Evolutionary conservation across 2,329 filamentous ascomycete genomes (phyloP), one percentile per base, ranked within the genome.

Genomic region (Dendrostoma leiphaemia): DNA sequence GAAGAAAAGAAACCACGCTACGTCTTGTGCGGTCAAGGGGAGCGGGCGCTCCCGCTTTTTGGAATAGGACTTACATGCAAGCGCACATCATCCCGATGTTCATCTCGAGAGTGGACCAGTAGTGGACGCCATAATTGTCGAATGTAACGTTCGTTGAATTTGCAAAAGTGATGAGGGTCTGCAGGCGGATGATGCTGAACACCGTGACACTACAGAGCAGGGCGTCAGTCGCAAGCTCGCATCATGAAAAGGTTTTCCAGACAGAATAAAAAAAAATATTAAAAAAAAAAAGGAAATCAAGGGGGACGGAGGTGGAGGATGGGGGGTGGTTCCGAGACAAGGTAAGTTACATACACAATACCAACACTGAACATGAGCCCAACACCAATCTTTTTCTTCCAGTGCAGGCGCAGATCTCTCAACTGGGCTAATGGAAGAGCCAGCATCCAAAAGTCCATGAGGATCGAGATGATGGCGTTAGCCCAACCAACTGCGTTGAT

Each of bases 281-380:
- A 15, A 32, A 15, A 10, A 12, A n/a, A n/a, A n/a, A n/a, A n/a
- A n/a, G n/a, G n/a, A n/a, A n/a, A n/a, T n/a, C n/a, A n/a, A 41
- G 10, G 23, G 29, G 29, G 8, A 32, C 29, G 29, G 6, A 40
- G 23, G 12, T 19, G 37, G 15, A 9, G 37, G 15, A 4, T 17
- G 17, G 37, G 15, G 17, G 15, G 15, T 6, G 4, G n/a, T 12
- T 3, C 8, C 12, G 37, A 40, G 3, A 24, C 10, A 19, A 34
- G 17, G 29, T 8, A 10, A 15, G 34, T 4, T 8, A 29, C 46
- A n/a, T 28, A 48, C 46, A 73, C 72, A 1, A 69, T 64, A 34
- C 76, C 75, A 1, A 77, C 67, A 4, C 68, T 63, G 41, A 79
- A 76, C 71, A 78, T 77, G 31, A 73, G 58, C 0, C 64, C 61